These are phyloP conservation scores for Neofusicoccum kwambonambiense DNA, from an alignment of 2,329 filamentous ascomycete species.

Conservation along the genomic window DNA sequence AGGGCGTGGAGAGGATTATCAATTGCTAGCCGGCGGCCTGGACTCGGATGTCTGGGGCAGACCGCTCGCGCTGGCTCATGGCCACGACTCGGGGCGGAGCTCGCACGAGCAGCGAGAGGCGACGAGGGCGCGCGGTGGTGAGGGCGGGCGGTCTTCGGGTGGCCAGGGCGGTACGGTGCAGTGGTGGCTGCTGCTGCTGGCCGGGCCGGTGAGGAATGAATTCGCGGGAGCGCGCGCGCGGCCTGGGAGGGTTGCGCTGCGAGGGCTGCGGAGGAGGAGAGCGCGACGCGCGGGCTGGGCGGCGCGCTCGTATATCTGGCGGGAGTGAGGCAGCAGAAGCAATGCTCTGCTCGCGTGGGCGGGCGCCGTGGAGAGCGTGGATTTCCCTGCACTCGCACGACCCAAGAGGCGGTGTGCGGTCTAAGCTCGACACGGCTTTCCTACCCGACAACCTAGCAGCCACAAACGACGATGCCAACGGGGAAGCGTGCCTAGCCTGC, in stretches of 20 bases:
- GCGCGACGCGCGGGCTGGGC: not conserved
- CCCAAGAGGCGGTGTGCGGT: constrained; percentile 12
- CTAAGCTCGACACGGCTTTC: constrained; percentile 12
- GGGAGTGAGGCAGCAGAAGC: not conserved
- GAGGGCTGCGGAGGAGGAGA: not conserved
- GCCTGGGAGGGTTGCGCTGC: not conserved
- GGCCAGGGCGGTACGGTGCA: constrained; percentile 7
- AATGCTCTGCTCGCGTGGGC: constrained; percentile 14
- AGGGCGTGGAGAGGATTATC: not conserved
- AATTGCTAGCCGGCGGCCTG: constrained; percentile 18
- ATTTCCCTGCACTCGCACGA: constrained; percentile 11
- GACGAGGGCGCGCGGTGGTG: constrained; percentile 2
- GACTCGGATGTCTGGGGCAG: constrained; percentile 15
- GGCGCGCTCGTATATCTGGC: constrained; percentile 5
- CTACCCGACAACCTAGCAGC: constrained; percentile 16
- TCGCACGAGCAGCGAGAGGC: constrained; percentile 9
- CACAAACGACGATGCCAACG: constrained; percentile 10
- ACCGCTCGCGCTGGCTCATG: constrained; percentile 13
- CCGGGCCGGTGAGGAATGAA: not conserved
- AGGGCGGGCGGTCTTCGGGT: constrained; percentile 4
- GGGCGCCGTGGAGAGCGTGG: not conserved
- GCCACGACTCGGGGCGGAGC: constrained; percentile 15
- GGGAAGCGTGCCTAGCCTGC: not conserved
- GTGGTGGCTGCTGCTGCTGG: not conserved
- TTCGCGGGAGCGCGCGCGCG: not conserved